Evolutionary conservation across 1,284 basidiomycete species (phyloP).

Genomic region (Pterula multifida): DNA sequence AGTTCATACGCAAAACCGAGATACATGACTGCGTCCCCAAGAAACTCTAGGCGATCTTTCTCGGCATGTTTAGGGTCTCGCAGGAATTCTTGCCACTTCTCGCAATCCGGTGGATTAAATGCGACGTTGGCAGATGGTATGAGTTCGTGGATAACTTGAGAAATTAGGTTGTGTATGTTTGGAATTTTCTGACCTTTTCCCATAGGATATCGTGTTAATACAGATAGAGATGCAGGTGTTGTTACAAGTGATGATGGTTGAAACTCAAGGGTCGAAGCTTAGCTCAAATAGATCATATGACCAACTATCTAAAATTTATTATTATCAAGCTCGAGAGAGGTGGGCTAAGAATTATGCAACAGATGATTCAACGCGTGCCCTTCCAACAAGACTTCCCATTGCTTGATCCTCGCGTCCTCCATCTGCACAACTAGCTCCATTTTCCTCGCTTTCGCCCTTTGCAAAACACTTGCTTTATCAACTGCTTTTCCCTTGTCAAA

Average conservation of each 20-base stretch:
- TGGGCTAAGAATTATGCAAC: background rate
- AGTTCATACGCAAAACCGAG: background rate
- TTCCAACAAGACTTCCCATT: constrained; percentile 68
- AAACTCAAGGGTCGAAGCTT: too few species aligned
- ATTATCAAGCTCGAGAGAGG: too few species aligned
- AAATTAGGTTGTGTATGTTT: background rate
- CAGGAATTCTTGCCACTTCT: background rate
- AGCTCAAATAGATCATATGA: too few species aligned
- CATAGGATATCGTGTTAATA: background rate
- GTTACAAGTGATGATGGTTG: too few species aligned
- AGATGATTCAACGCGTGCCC: constrained; percentile 38
- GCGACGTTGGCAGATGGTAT: background rate
- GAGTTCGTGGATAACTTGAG: background rate
- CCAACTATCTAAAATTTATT: too few species aligned
- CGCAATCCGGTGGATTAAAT: background rate
- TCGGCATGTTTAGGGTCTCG: background rate
- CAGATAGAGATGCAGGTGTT: too few species aligned
- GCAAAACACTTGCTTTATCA: constrained; percentile 32
- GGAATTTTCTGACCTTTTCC: background rate
- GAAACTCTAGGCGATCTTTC: background rate
- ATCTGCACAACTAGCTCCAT: constrained; percentile 42
- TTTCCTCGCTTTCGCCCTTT: constrained; percentile 38
- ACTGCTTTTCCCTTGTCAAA: constrained; percentile 5
- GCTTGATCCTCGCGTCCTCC: constrained; percentile 43
- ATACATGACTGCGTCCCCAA: background rate